phyloP scores from a whole-genome alignment of 169 alveolate genomes.

The Cryptosporidium sp. region DNA sequence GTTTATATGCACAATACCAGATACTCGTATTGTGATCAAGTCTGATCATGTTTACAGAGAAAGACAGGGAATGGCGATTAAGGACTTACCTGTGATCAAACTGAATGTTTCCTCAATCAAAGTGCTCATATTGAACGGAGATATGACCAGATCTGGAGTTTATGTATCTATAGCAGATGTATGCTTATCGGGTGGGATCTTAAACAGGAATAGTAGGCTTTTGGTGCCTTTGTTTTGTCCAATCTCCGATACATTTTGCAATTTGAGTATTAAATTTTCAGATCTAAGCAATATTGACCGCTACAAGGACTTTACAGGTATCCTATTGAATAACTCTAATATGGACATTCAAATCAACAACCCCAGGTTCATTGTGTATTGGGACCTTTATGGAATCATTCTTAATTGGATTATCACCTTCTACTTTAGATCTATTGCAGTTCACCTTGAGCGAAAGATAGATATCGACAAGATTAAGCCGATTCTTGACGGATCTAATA shows the following conservation, averaged over 20 bases:
- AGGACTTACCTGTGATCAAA: slow-evolving; percentile 23
- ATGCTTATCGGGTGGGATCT: slow-evolving; percentile 64
- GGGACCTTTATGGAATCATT: slow-evolving; percentile 68
- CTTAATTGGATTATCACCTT: slow-evolving; percentile 59
- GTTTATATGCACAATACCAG: slow-evolving; percentile 32
- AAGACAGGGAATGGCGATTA: slow-evolving; percentile 41
- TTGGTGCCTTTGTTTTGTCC: slow-evolving; percentile 61
- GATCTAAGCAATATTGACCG: slow-evolving; percentile 26
- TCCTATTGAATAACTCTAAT: slow-evolving; percentile 4
- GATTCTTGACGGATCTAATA: neutral
- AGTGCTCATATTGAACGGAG: neutral
- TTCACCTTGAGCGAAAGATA: slow-evolving; percentile 29
- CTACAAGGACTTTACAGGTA: slow-evolving; percentile 49
- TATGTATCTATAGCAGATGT: slow-evolving; percentile 29
- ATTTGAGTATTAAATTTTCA: slow-evolving; percentile 6
- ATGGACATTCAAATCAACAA: slow-evolving; percentile 28
- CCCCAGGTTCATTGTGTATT: slow-evolving; percentile 53
- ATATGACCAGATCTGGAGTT: slow-evolving; percentile 7
- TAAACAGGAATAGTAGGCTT: slow-evolving; percentile 9
- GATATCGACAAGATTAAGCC: slow-evolving; percentile 34
- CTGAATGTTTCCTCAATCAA: neutral
- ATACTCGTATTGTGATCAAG: neutral
- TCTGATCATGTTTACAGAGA: slow-evolving; percentile 31
- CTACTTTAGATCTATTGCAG: slow-evolving; percentile 42
- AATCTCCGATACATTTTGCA: slow-evolving; percentile 42